Evolutionary conservation across 75 land plant genomes (phyloP), one percentile per base, ranked within the genome.

Genomic region (Azolla pinnata): DNA sequence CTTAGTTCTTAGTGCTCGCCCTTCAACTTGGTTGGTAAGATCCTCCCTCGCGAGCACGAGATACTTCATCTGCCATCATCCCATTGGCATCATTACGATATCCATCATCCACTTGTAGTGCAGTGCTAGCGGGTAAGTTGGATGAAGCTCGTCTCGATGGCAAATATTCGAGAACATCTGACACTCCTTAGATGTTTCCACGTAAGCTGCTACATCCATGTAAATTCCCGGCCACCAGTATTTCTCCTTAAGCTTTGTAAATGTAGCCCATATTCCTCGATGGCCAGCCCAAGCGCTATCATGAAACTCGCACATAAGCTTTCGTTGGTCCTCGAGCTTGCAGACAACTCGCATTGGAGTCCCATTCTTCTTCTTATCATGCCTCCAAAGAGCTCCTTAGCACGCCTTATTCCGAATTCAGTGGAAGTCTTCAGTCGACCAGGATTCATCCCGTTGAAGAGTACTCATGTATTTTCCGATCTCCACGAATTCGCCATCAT

Each of bases 71-170:
- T 54, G 5, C 5, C 4, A 24, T 7, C 17, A 4, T 29, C 56
- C 56, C 2, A 29, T 16, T 31, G 24, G 56, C 56, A 54, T 54
- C 2, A 2, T 16, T 8, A 54, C 56, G 4, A 54, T 2, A 54
- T 28, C 4, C 2, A 54, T 24, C 4, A 54, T n/a, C 56, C 56
- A 54, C 26, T 54, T 54, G 24, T 54, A 54, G 56, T 54, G 56
- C 2, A 54, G 17, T 4, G 1, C 26, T 2, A 24, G 16, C 17
- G 32, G 56, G 27, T 29, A 54, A 29, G 32, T 23, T 8, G 56
- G 56, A n/a, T 54, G 29, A 16, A 54, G 7, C 4, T 24, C 26
- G 27, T 54, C 24, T 24, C 24, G 56, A 24, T 54, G 32, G 2
- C 26, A 16, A 54, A 5, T 18, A 2, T 2, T 18, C 17, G 24